Conservation (phyloP, 1,284 basidiomycete genomes). For the Takashimella koratensis region DNA sequence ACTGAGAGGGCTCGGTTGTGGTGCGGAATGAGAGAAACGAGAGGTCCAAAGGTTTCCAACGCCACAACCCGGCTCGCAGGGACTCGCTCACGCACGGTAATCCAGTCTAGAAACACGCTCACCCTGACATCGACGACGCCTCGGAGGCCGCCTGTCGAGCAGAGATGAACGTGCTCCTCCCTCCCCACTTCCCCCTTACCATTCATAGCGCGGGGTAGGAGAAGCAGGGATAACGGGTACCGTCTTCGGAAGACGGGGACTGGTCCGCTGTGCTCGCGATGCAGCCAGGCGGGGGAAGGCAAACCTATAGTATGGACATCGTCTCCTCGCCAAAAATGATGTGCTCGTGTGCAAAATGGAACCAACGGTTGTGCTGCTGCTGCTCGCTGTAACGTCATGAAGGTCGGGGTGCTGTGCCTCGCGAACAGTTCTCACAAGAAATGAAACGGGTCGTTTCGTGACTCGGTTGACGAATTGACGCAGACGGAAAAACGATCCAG, state of each 20-base stretch:
- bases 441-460: neutral
- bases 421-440: neutral
- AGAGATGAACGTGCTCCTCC: neutral
- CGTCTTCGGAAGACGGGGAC: neutral
- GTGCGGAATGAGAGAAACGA: neutral
- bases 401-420: no score
- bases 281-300: conserved; percentile 29
- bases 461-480: neutral
- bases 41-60: conserved; percentile 10
- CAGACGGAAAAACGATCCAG: neutral
- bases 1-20: neutral
- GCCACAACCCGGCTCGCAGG: conserved; percentile 25
- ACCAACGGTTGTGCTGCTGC: neutral
- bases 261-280: conserved; percentile 17
- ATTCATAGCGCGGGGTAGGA: neutral
- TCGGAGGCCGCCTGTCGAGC: neutral
- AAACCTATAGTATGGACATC: conserved; percentile 1
- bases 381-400: neutral
- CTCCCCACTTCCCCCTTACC: neutral
- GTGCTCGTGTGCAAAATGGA: neutral
- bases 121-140: neutral
- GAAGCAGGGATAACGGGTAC: no score
- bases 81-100: conserved; percentile 14
- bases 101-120: neutral
- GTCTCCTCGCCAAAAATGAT: neutral